Evolutionary conservation across 129 eudicot genomes (phyloP).

Genomic region (Chrysanthemum seticuspe): DNA sequence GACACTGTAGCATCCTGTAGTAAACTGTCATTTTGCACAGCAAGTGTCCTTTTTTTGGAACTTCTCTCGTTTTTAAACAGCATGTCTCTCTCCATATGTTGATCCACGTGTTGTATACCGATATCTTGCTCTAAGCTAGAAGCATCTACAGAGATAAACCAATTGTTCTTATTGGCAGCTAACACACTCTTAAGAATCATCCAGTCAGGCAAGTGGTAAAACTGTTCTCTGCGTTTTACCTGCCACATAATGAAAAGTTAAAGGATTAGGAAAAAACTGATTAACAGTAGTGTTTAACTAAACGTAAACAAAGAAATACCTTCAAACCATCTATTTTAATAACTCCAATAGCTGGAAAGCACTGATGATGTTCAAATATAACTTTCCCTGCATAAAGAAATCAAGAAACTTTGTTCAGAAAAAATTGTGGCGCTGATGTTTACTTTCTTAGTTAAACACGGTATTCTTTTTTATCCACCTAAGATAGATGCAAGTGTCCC

Average conservation of each 20-base stretch:
- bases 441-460: too few relatives aligned
- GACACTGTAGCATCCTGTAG: constrained; percentile 19
- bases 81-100: constrained; percentile 25
- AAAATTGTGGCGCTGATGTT: not conserved
- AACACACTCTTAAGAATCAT: constrained; percentile 65
- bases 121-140: constrained; percentile 30
- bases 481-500: too few relatives aligned
- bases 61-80: constrained; percentile 8
- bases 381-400: constrained; percentile 51
- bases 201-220: constrained; percentile 60
- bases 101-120: constrained; percentile 19
- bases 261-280: not conserved
- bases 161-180: constrained; percentile 32
- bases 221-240: constrained; percentile 61
- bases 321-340: constrained; percentile 46
- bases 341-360: constrained; percentile 60
- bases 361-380: constrained; percentile 49
- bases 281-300: constrained; percentile 19
- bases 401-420: not conserved
- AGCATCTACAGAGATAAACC: constrained; percentile 60
- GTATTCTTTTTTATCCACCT: too few relatives aligned
- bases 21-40: constrained; percentile 18
- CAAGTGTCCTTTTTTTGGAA: constrained; percentile 27
- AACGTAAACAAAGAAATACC: constrained; percentile 40
- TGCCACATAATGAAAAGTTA: constrained; percentile 31